Conservation (phyloP, 2,329 filamentous ascomycete genomes). For the Aspergillus amoenus region DNA sequence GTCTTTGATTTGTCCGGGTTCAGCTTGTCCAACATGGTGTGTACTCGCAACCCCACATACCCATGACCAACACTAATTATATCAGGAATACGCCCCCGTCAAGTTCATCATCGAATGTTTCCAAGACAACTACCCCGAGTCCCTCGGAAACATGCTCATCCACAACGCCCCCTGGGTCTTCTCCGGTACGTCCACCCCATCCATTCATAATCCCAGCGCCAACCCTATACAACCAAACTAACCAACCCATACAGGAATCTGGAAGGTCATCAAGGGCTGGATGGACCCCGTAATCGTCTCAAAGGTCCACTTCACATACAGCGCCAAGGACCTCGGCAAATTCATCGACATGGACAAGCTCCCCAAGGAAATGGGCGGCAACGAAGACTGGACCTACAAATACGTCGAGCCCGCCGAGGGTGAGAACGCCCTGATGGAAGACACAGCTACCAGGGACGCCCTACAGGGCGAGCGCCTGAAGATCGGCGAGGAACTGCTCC, state of each 20-base stretch:
- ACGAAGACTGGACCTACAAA: conserved; percentile 76
- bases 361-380: conserved; percentile 76
- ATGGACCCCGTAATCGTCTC: conserved; percentile 91
- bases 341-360: conserved; percentile 71
- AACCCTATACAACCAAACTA: neutral
- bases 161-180: conserved; percentile 94
- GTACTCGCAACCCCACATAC: conserved; percentile 11
- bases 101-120: conserved; percentile 99
- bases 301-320: conserved; percentile 90
- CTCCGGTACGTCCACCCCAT: conserved; percentile 59
- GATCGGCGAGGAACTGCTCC: conserved; percentile 72
- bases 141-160: conserved; percentile 81
- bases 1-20: conserved; percentile 96
- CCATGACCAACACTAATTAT: neutral
- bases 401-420: conserved; percentile 72
- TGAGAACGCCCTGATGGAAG: conserved; percentile 73
- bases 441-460: conserved; percentile 60
- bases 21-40: conserved; percentile 87
- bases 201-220: neutral
- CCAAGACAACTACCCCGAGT: conserved; percentile 95
- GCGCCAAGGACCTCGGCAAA: conserved; percentile 68
- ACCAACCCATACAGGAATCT: conserved; percentile 61
- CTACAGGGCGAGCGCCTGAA: conserved; percentile 62
- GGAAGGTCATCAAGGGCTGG: conserved; percentile 92
- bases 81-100: conserved; percentile 83